Conservation (phyloP, 345 rosid species). For the Nasturtium officinale region DNA sequence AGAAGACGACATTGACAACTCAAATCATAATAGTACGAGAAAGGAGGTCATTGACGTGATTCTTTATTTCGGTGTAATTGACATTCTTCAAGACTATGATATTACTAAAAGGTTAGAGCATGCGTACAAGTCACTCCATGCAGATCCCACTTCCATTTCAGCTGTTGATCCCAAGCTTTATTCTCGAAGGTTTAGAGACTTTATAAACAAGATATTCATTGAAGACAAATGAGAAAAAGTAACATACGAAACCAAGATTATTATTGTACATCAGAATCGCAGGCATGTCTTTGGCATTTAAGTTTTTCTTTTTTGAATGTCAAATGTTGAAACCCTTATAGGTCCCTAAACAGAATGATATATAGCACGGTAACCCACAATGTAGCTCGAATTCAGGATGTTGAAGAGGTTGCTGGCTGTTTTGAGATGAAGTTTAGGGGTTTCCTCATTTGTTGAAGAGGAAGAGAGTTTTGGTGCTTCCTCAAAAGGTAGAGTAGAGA, state of each 20-base stretch:
- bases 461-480: constrained; percentile 23
- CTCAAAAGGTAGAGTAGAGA: constrained; percentile 20
- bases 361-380: constrained; percentile 31
- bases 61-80: constrained; percentile 65
- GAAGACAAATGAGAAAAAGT: constrained; percentile 49
- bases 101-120: constrained; percentile 71
- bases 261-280: constrained; percentile 14
- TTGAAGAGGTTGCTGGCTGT: constrained; percentile 36
- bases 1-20: constrained; percentile 37
- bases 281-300: constrained; percentile 29
- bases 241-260: background rate
- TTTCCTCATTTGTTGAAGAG: constrained; percentile 9
- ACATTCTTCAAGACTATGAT: constrained; percentile 68
- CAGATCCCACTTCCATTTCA: constrained; percentile 63
- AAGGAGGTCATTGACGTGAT: constrained; percentile 56
- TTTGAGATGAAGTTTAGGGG: constrained; percentile 22
- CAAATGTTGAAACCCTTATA: constrained; percentile 5
- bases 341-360: constrained; percentile 12
- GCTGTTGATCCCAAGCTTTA: constrained; percentile 74
- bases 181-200: constrained; percentile 64
- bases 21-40: constrained; percentile 26
- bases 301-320: constrained; percentile 20
- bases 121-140: constrained; percentile 68
- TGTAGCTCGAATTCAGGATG: constrained; percentile 28
- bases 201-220: constrained; percentile 56